phyloP scores from a whole-genome alignment of 176 grass and related monocot species.

The Oryza glaberrima region DNA sequence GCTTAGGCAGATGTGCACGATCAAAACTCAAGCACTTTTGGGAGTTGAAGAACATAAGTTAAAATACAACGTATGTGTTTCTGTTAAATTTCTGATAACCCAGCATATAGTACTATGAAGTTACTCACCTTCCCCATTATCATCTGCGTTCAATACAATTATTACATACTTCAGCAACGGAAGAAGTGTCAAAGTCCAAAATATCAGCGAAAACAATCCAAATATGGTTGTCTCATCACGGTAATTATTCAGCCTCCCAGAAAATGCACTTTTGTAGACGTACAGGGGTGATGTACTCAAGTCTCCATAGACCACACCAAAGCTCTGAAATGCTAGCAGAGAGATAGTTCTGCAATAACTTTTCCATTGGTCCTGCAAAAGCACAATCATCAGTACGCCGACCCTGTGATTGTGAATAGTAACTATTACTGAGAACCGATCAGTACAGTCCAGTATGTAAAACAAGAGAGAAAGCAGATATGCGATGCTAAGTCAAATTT shows the following conservation, averaged over 20 bases:
- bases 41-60: not conserved
- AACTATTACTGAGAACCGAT: not conserved
- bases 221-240: constrained; percentile 57
- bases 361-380: constrained; percentile 56
- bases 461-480: not conserved
- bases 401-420: constrained; percentile 17
- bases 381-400: not conserved
- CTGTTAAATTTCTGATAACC: not conserved
- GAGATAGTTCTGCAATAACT: constrained; percentile 46
- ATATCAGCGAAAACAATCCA: constrained; percentile 68
- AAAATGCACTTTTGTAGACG: constrained; percentile 60
- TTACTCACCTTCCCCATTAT: constrained; percentile 67
- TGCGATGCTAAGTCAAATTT: not conserved
- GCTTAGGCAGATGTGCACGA: not conserved
- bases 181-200: constrained; percentile 68
- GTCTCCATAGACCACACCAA: constrained; percentile 78
- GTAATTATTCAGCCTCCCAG: constrained; percentile 36
- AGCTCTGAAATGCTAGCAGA: constrained; percentile 71
- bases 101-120: not conserved
- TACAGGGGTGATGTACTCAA: constrained; percentile 66
- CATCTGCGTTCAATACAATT: constrained; percentile 63
- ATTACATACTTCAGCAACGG: constrained; percentile 67
- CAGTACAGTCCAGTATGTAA: not conserved
- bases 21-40: not conserved
- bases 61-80: not conserved